A percentile compares a stretch with the other conserved stretches of the same genome.
Evolutionary conservation across 2,329 filamentous ascomycete genomes (phyloP).

Genomic region (Exophiala sideris): DNA sequence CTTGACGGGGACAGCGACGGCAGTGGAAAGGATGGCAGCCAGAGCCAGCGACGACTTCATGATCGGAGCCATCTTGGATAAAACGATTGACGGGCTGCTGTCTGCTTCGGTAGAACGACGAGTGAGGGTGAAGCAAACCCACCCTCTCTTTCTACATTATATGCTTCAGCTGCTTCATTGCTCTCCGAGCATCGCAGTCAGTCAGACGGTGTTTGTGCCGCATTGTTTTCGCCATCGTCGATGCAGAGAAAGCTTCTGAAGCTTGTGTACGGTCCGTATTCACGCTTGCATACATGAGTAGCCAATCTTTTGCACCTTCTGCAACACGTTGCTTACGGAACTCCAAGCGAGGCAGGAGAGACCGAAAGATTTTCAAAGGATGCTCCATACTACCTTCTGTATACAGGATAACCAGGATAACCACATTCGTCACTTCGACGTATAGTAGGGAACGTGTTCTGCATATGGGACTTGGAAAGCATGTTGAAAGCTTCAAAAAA

Average conservation of each 20-base stretch:
- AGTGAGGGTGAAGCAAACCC: neutral
- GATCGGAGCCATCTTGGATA: slow-evolving; percentile 7
- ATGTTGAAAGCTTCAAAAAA: neutral
- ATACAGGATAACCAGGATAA: neutral
- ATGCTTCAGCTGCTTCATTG: neutral
- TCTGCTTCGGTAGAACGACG: neutral
- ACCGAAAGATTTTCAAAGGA: neutral
- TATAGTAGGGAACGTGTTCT: neutral
- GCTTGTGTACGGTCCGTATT: neutral
- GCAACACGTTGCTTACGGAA: neutral
- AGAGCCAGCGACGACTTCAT: slow-evolving; percentile 7
- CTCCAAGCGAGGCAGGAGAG: neutral
- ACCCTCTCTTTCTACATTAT: neutral
- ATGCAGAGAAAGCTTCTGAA: neutral
- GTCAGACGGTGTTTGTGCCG: neutral
- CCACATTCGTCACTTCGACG: neutral
- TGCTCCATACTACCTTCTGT: neutral
- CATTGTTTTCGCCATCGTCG: neutral
- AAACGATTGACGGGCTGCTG: neutral
- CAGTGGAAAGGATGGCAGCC: slow-evolving; percentile 9
- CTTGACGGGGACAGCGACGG: slow-evolving; percentile 7
- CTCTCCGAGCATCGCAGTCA: neutral
- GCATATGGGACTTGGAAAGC: neutral
- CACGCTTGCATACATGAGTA: neutral
- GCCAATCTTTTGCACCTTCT: neutral